These are phyloP conservation scores for Pochonia chlamydosporia DNA, from an alignment of 2,329 filamentous ascomycete genomes.

Conservation along the genomic window DNA sequence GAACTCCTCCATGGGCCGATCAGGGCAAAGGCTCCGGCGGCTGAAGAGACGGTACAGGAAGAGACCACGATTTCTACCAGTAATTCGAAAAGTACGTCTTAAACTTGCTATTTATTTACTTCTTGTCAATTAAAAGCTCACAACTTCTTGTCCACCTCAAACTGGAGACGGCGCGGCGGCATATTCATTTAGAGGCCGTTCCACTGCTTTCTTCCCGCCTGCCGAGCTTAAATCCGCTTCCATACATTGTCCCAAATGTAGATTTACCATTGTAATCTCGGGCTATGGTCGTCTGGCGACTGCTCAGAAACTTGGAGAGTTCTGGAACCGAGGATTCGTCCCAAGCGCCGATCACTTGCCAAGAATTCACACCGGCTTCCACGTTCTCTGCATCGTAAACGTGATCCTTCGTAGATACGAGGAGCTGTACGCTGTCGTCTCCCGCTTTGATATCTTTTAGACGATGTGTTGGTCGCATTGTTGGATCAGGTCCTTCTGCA, in stretches of 20 bases:
- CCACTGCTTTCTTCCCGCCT: background rate
- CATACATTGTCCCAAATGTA: background rate
- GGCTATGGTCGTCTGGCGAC: background rate
- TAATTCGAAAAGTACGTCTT: background rate
- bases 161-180: background rate
- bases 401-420: constrained; percentile 16
- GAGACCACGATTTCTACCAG: background rate
- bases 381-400: constrained; percentile 13
- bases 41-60: background rate
- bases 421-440: constrained; percentile 11
- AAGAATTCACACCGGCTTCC: constrained; percentile 9
- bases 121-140: too few relatives aligned
- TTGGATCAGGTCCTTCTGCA: too few relatives aligned
- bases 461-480: background rate
- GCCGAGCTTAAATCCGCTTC: background rate
- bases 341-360: constrained; percentile 16
- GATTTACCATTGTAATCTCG: background rate
- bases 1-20: background rate
- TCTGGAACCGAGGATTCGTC: constrained; percentile 8
- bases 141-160: too few relatives aligned
- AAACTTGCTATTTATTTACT: too few relatives aligned
- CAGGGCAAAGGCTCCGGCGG: background rate
- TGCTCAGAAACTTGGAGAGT: background rate
- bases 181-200: background rate
- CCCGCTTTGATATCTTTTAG: too few relatives aligned